Percentiles rank a stretch among this genome's conserved stretches.
Evolutionary conservation across 2,329 filamentous ascomycete species (phyloP).

Genomic region (Cercospora citrullina): DNA sequence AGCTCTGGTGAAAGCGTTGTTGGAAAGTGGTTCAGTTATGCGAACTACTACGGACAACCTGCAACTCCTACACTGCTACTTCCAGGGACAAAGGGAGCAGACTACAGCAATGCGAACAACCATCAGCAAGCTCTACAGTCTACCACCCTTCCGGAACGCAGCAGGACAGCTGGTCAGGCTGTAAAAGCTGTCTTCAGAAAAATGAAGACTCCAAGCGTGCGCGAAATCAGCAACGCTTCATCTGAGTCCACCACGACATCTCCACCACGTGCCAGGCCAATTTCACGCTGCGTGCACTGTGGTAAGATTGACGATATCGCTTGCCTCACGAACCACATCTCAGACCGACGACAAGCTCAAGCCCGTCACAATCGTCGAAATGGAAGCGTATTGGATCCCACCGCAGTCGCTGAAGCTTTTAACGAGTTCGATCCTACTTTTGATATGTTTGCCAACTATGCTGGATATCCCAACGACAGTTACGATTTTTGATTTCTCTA

Average conservation of each 20-base stretch:
- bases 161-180: neutral
- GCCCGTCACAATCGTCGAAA: neutral
- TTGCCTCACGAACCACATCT: conserved; percentile 5
- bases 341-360: neutral
- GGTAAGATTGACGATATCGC: neutral
- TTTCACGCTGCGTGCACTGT: neutral
- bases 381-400: neutral
- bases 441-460: neutral
- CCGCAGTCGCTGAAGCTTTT: neutral
- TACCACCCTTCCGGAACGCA: neutral
- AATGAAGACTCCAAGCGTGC: neutral
- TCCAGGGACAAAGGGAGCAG: neutral
- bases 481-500: neutral
- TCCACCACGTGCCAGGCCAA: neutral
- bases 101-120: neutral
- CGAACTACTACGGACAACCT: neutral
- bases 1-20: conserved; percentile 1
- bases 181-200: neutral
- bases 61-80: conserved; percentile 1
- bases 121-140: neutral
- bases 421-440: neutral
- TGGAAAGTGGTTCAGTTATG: conserved; percentile 5
- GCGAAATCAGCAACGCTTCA: neutral
- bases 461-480: neutral
- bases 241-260: neutral